Evolutionary conservation across 352 stramenopile genomes (phyloP).

Genomic region (Phytophthora pluvialis): DNA sequence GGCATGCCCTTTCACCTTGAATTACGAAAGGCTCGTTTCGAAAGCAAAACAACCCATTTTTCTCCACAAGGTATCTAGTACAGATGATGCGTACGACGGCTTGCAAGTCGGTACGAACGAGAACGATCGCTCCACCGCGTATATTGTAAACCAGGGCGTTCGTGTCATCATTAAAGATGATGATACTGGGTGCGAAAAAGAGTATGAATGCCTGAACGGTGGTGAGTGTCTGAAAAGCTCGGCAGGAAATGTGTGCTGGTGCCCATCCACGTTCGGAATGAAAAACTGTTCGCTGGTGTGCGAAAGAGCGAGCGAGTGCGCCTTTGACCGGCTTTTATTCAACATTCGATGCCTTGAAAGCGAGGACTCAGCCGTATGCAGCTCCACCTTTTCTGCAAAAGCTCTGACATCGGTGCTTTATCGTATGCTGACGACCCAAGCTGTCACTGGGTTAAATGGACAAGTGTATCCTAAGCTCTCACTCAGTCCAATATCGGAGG

Average conservation of each 20-base stretch:
- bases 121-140: conserved; percentile 27
- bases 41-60: conserved; percentile 63
- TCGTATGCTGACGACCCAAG: conserved; percentile 50
- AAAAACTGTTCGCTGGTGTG: conserved; percentile 57
- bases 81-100: conserved; percentile 49
- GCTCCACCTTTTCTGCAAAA: conserved; percentile 46
- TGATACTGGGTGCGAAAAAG: conserved; percentile 66
- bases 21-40: conserved; percentile 56
- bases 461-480: conserved; percentile 43
- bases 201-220: conserved; percentile 63
- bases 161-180: conserved; percentile 58
- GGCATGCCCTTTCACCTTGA: conserved; percentile 53
- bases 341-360: conserved; percentile 40
- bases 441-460: conserved; percentile 47
- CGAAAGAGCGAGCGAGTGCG: conserved; percentile 47
- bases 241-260: conserved; percentile 48
- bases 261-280: conserved; percentile 61
- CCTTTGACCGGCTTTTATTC: conserved; percentile 57
- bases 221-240: conserved; percentile 44
- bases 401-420: conserved; percentile 56
- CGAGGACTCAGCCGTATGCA: conserved; percentile 37
- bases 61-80: conserved; percentile 43
- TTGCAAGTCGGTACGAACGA: conserved; percentile 63
- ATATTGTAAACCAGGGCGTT: conserved; percentile 53
- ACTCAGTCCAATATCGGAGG: conserved; percentile 42